Base-by-base conservation (phyloP, 2,329 filamentous ascomycete species). In the Diaporthe ilicicola region DNA sequence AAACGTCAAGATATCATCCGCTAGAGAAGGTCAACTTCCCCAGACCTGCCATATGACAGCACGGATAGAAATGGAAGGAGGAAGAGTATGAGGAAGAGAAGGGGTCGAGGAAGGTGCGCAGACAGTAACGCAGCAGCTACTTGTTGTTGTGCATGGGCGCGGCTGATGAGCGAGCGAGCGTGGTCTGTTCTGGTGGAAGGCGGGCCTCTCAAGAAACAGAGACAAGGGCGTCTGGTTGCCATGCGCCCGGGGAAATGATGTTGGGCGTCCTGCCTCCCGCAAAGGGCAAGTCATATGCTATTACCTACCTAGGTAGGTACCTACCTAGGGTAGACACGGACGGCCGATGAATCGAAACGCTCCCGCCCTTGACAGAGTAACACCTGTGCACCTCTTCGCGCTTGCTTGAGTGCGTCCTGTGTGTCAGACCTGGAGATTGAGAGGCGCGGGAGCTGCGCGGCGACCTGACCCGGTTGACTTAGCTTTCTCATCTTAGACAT, bases 1-100 rank as follows among this genome's bases (percentile, higher is more conserved):
- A 56, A 32, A 51, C 13, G 15, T 67, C 32, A 48, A 65, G 19
- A 44, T 42, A 29, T 68, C 46, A 70, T n/a, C 55, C 32, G 19
- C n/a, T 32, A 27, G 50, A 50, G 71, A 56, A 68, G 69, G 67
- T 71, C 68, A 72, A 71, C 69, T 71, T 65, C 56, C 66, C 50
- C 19, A 54, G 32, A 54, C 24, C 42, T 66, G 59, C 29, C 39
- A 48, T 37, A n/a, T 53, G 17, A 61, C 59, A 48, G 27, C 29
- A 53, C 17, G 27, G 53, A 54, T 19, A 68, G n/a, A n/a, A 37
- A 51, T 37, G 59, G 34, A 70, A 55, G 27, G 24, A 69, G 70
- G 34, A 37, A 19, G 24, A 69, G 32, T 46, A 27, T 44, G 34
- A 46, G 27, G 44, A 69, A 50, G 34, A 27, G 53, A 48, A 48